phyloP scores from a whole-genome alignment of 768 basidiomycete genomes.

The Cyclocybe cylindracea region DNA sequence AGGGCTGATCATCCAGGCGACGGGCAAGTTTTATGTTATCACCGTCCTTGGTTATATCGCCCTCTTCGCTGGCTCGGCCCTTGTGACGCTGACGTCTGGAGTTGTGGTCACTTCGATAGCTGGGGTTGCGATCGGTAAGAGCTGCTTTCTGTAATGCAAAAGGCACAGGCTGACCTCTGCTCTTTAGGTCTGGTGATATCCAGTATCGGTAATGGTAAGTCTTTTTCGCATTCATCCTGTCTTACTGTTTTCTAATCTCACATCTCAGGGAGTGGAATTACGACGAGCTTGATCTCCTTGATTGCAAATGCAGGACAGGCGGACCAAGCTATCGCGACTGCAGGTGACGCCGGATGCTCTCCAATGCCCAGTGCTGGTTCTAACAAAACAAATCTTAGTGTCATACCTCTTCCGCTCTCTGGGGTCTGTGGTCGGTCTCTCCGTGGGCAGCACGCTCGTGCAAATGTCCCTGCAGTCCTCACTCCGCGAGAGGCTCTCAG shows the following conservation, averaged over 20 bases:
- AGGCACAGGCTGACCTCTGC: background rate
- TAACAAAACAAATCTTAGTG: conserved; percentile 31
- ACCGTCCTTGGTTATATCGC: conserved; percentile 44
- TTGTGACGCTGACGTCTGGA: conserved; percentile 42
- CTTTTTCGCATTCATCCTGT: background rate
- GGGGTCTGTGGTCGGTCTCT: conserved; percentile 58
- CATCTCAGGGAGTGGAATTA: conserved; percentile 47
- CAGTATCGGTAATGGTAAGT: conserved; percentile 41
- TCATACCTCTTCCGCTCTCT: conserved; percentile 70
- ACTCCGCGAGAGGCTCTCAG: conserved; percentile 42
- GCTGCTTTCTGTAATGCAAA: background rate
- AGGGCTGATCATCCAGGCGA: conserved; percentile 57
- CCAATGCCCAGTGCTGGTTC: background rate
- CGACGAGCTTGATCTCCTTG: conserved; percentile 58
- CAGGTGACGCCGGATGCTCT: conserved; percentile 36
- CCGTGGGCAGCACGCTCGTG: conserved; percentile 56
- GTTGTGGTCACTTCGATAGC: conserved; percentile 33
- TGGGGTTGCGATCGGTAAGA: conserved; percentile 43
- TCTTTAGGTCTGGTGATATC: conserved; percentile 33
- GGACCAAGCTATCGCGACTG: conserved; percentile 68
- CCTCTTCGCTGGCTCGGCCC: conserved; percentile 38
- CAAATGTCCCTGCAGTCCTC: conserved; percentile 49
- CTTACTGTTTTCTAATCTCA: background rate
- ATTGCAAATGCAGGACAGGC: conserved; percentile 63
- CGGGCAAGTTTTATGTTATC: conserved; percentile 55